phyloP scores from a whole-genome alignment of 139 green algal species.

The Chlorella sp. region DNA sequence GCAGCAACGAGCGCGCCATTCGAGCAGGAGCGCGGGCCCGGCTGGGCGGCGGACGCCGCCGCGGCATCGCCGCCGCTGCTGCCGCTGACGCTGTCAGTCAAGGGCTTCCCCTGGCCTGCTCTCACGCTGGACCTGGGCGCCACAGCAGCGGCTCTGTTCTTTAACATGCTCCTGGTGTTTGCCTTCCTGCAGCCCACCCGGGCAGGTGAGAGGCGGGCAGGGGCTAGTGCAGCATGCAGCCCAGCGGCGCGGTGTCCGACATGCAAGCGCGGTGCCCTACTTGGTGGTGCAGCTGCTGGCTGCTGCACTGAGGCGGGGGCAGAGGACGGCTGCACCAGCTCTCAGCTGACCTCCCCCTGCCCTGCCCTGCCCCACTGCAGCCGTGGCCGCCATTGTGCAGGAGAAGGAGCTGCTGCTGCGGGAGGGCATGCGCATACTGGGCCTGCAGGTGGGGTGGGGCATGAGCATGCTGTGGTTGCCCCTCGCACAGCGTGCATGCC shows the following conservation, averaged over 20 bases:
- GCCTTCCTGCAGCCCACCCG: constrained; percentile 70
- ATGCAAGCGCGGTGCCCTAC: too few relatives aligned
- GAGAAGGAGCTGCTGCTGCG: constrained; percentile 87
- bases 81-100: constrained; percentile 40
- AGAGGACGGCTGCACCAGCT: too few relatives aligned
- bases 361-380: background rate
- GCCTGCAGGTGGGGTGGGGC: constrained; percentile 61
- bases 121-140: constrained; percentile 52
- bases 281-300: too few relatives aligned
- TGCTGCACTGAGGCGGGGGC: too few relatives aligned
- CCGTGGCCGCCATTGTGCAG: constrained; percentile 70
- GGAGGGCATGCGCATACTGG: constrained; percentile 83
- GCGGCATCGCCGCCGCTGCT: constrained; percentile 31
- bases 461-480: too few relatives aligned
- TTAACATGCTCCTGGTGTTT: constrained; percentile 84
- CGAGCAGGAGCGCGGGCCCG: background rate
- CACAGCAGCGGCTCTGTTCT: constrained; percentile 64
- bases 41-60: background rate
- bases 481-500: too few relatives aligned
- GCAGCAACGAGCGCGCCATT: too few relatives aligned
- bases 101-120: constrained; percentile 83
- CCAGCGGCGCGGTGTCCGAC: too few relatives aligned
- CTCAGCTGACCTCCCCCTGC: background rate
- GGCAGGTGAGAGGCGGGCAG: background rate
- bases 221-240: too few relatives aligned